phyloP scores from a whole-genome alignment of 257 asterid species.

The Salvia rosmarinus region DNA sequence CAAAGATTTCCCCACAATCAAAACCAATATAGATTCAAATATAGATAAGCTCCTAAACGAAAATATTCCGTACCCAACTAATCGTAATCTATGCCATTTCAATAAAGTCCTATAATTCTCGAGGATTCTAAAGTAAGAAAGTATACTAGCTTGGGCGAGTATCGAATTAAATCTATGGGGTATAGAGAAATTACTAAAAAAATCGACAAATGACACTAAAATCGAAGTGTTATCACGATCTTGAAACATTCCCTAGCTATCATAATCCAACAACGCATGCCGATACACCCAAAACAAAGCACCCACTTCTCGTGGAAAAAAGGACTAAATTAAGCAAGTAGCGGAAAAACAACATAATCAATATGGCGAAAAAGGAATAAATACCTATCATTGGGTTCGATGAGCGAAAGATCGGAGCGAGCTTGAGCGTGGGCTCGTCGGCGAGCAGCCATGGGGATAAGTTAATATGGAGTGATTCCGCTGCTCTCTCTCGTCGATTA shows the following conservation, averaged over 20 bases:
- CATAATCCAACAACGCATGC: constrained; percentile 5
- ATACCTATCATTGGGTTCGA: constrained; percentile 87
- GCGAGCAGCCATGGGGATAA: constrained; percentile 69
- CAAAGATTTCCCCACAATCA: background rate
- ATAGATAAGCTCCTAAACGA: constrained; percentile 1
- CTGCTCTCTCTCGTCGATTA: constrained; percentile 76
- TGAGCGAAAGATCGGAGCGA: constrained; percentile 87
- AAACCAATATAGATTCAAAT: constrained; percentile 14
- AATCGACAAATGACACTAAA: constrained; percentile 33
- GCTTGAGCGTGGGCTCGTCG: constrained; percentile 73
- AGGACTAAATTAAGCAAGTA: background rate
- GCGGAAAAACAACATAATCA: background rate
- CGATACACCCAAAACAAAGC: background rate
- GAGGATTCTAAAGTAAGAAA: background rate
- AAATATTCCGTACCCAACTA: constrained; percentile 1
- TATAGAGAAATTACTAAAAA: background rate
- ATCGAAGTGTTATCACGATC: constrained; percentile 48
- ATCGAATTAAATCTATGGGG: background rate
- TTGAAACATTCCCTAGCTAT: constrained; percentile 45
- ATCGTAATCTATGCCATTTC: constrained; percentile 13
- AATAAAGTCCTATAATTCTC: background rate
- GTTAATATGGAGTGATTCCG: constrained; percentile 48
- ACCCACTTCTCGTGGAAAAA: background rate
- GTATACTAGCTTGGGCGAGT: background rate
- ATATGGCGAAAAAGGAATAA: background rate